phyloP scores from a whole-genome alignment of 192 early-diverging fungal species.

The Coemansia sp. region DNA sequence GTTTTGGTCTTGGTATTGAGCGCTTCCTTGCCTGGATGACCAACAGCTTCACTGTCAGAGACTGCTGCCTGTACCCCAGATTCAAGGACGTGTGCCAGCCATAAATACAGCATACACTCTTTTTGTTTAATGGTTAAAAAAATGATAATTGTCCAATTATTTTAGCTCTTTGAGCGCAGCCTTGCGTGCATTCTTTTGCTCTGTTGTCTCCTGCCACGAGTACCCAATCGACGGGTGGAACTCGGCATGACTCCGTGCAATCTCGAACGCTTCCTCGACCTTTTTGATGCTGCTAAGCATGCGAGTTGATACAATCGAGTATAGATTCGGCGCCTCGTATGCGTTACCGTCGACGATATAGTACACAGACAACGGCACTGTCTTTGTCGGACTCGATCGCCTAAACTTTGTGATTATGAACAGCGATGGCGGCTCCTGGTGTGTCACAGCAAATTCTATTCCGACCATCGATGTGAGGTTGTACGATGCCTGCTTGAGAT shows the following conservation, averaged over 20 bases:
- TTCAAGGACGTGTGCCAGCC: conserved; percentile 85
- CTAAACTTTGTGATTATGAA: conserved; percentile 73
- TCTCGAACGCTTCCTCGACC: conserved; percentile 41
- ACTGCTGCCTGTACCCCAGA: conserved; percentile 89
- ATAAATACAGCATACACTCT: conserved; percentile 32
- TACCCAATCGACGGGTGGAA: conserved; percentile 52
- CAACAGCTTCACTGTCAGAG: conserved; percentile 85
- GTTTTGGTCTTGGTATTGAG: conserved; percentile 96
- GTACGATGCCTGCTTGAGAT: conserved; percentile 52
- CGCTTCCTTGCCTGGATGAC: conserved; percentile 97
- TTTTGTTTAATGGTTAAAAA: not conserved
- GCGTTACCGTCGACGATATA: conserved; percentile 72
- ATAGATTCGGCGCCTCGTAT: conserved; percentile 70
- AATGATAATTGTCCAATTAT: too few relatives aligned
- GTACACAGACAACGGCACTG: conserved; percentile 47
- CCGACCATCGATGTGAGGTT: conserved; percentile 66
- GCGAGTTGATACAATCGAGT: conserved; percentile 66
- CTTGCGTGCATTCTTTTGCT: conserved; percentile 32
- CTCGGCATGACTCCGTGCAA: conserved; percentile 28
- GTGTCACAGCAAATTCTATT: conserved; percentile 70
- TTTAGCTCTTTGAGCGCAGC: conserved; percentile 26
- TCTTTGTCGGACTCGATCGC: conserved; percentile 57
- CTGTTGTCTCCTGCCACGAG: conserved; percentile 39
- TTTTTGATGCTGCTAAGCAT: conserved; percentile 58
- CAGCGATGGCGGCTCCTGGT: conserved; percentile 62